These are phyloP conservation scores for Rhytidhysteron rufulum DNA, from an alignment of 2,329 filamentous ascomycete genomes.

Conservation along the genomic window DNA sequence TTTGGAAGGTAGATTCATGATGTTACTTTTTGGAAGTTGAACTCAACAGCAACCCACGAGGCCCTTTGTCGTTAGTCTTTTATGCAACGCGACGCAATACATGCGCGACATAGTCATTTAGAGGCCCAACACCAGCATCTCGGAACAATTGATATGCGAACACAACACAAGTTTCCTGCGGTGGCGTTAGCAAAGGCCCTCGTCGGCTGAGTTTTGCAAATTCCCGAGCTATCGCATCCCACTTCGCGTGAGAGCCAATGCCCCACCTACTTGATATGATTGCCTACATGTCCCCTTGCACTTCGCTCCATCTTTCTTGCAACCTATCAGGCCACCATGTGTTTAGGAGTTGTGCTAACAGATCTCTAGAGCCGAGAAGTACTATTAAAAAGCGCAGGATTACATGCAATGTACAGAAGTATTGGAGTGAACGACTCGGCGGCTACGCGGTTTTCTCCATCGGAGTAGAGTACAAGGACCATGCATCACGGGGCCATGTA, in stretches of 20 bases:
- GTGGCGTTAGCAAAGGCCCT: neutral
- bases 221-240: conserved; percentile 1
- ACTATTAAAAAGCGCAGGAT: too few species aligned
- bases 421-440: neutral
- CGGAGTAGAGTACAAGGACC: neutral
- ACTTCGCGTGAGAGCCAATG: neutral
- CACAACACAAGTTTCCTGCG: neutral
- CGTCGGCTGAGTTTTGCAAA: neutral
- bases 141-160: neutral
- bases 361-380: neutral
- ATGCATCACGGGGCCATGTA: neutral
- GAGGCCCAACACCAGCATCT: neutral
- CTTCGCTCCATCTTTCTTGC: neutral
- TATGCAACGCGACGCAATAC: neutral
- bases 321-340: conserved; percentile 2
- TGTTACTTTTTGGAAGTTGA: conserved; percentile 5
- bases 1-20: conserved; percentile 3
- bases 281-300: neutral
- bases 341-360: neutral
- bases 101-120: neutral
- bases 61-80: neutral
- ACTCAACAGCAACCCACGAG: conserved; percentile 1
- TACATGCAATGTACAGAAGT: too few species aligned
- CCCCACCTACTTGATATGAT: conserved; percentile 1
- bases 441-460: neutral